Base-by-base conservation (phyloP, 371 early-diverging fungal species). In the Dentiscutata heterogama region DNA sequence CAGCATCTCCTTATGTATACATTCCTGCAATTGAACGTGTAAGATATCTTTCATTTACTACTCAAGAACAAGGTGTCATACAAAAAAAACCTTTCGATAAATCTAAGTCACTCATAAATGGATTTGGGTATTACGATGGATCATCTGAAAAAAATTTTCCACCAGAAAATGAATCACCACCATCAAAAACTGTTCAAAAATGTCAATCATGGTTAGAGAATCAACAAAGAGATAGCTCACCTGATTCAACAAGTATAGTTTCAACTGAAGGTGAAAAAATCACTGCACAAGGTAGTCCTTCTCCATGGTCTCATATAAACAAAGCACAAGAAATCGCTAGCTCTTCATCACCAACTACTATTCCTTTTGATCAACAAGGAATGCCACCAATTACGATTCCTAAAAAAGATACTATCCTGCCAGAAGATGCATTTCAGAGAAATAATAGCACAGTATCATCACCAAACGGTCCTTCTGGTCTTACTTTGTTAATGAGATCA, bases 11-110 rank as follows among this genome's bases (percentile, higher is more conserved):
- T 1, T 82, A 87, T n/a, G 87, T 88, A 1, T 90, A 90, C 79
- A 86, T 90, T 35, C 89, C 90, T 35, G 90, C 90, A n/a, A 84
- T 86, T 1, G 89, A 89, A 72, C 86, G 90, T 81, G 84, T 87
- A 1, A 83, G 86, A 22, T 87, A 87, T 46, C 84, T 86, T 20
- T 84, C 87, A 10, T 87, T 87, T 63, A 82, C 84, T 53, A 84
- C 87, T 6, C 87, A 72, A 29, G 78, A 65, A 76, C 73, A 73
- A 61, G 74, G 42, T 13, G 51, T 31, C 2, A 53, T 80, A 63
- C 80, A 80, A 80, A 68, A 53, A 31, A n/a, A 70, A 29, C 67
- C 53, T 61, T 56, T 68, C n/a, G 42, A 35, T 4, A 11, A 68
- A 29, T 14, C 80, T 18, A 27, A 53, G 6, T 4, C 4, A 29